phyloP scores from a whole-genome alignment of 2,329 filamentous ascomycete genomes.

The Westerdykella aurantiaca region DNA sequence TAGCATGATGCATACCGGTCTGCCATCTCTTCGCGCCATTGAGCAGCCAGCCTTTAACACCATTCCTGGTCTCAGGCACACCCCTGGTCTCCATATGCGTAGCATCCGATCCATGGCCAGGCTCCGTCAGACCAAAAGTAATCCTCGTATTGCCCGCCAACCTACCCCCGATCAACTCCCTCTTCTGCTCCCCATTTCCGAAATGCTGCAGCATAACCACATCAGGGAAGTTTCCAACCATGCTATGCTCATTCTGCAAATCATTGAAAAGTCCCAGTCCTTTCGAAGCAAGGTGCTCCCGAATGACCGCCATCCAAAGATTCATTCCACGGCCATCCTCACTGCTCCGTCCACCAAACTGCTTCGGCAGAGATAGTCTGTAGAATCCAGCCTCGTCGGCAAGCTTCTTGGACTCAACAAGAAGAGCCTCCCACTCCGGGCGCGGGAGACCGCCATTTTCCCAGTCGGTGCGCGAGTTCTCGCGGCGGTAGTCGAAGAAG shows the following conservation, averaged over 20 bases:
- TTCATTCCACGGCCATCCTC: slow-evolving; percentile 45
- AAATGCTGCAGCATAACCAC: slow-evolving; percentile 58
- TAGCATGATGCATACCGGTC: slow-evolving; percentile 57
- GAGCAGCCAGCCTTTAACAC: slow-evolving; percentile 47
- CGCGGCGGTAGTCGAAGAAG: slow-evolving; percentile 61
- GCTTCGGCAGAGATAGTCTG: slow-evolving; percentile 51
- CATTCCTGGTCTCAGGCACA: slow-evolving; percentile 40
- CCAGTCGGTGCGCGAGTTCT: slow-evolving; percentile 58
- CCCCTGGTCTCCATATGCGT: slow-evolving; percentile 57
- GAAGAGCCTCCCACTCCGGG: slow-evolving; percentile 54
- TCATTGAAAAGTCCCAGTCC: slow-evolving; percentile 59
- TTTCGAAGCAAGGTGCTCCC: slow-evolving; percentile 55
- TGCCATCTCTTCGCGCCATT: slow-evolving; percentile 61
- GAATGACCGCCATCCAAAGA: slow-evolving; percentile 58
- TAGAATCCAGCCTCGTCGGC: slow-evolving; percentile 58
- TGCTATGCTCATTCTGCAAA: slow-evolving; percentile 57
- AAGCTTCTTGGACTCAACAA: slow-evolving; percentile 45
- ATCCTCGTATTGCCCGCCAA: slow-evolving; percentile 51
- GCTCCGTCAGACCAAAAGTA: slow-evolving; percentile 59
- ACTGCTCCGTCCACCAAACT: slow-evolving; percentile 51
- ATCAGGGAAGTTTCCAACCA: slow-evolving; percentile 59
- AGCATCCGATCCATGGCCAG: slow-evolving; percentile 57
- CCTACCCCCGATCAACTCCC: slow-evolving; percentile 49
- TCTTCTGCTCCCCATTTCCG: slow-evolving; percentile 51
- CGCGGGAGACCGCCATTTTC: slow-evolving; percentile 52